Evolutionary conservation across 352 stramenopile genomes (phyloP).

Genomic region (Lagenidium sp.): DNA sequence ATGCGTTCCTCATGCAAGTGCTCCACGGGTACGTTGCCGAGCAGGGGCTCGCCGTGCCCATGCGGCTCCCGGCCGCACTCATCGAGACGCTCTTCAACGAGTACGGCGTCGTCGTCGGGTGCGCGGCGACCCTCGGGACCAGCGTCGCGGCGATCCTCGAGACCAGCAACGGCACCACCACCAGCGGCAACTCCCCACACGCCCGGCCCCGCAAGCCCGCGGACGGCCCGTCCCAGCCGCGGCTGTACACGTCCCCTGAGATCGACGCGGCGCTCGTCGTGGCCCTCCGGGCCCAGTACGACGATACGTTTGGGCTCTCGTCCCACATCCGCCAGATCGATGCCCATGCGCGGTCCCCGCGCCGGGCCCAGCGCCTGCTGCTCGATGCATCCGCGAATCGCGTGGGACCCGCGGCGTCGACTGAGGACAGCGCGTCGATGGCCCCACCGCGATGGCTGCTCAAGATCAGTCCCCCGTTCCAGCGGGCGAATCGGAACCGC

Average conservation of each 20-base stretch:
- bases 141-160: conserved; percentile 22
- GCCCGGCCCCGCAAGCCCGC: too few species aligned
- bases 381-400: neutral
- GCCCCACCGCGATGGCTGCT: conserved; percentile 49
- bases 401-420: neutral
- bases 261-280: conserved; percentile 47
- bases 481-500: conserved; percentile 44
- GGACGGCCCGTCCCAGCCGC: conserved; percentile 3
- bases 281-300: conserved; percentile 38
- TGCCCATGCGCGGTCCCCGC: conserved; percentile 3
- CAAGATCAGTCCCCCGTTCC: conserved; percentile 40
- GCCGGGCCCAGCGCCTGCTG: conserved; percentile 1
- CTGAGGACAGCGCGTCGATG: conserved; percentile 1
- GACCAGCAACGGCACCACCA: neutral
- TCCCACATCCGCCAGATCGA: conserved; percentile 17
- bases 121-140: conserved; percentile 33
- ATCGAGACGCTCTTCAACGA: conserved; percentile 40
- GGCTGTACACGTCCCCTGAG: conserved; percentile 22
- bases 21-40: conserved; percentile 39
- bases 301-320: conserved; percentile 56
- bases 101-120: conserved; percentile 57
- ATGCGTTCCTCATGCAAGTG: conserved; percentile 63
- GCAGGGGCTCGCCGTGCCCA: conserved; percentile 23
- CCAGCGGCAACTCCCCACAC: neutral
- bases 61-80: conserved; percentile 21